Percentiles rank a stretch among this genome's conserved stretches.
Conservation (phyloP, 202 grass and related monocot genomes). For the Panicum hallii region DNA sequence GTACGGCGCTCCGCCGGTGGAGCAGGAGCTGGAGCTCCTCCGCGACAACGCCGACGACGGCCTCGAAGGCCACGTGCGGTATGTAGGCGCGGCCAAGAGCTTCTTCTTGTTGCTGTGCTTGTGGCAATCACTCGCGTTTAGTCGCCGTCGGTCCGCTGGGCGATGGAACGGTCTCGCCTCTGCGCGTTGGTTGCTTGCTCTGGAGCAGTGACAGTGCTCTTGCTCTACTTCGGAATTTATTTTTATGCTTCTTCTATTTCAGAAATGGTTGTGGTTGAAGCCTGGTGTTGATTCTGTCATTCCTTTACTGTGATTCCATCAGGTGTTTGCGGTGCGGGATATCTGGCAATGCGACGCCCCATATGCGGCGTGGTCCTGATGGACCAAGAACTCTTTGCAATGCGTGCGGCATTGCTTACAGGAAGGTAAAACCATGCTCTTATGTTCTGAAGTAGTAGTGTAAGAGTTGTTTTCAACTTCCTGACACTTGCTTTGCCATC, state of each 20-base stretch:
- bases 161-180: slow-evolving; percentile 14
- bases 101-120: not conserved
- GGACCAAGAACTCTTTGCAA: slow-evolving; percentile 93
- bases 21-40: slow-evolving; percentile 61
- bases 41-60: slow-evolving; percentile 54
- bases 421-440: slow-evolving; percentile 63
- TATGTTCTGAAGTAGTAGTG: not conserved
- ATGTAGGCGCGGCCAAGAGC: slow-evolving; percentile 30
- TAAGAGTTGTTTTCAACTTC: slow-evolving; percentile 1
- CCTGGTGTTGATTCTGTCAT: not conserved
- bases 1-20: slow-evolving; percentile 25
- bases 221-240: slow-evolving; percentile 30
- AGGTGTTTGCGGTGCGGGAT: slow-evolving; percentile 82
- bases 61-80: slow-evolving; percentile 65
- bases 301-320: slow-evolving; percentile 36
- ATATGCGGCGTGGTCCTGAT: slow-evolving; percentile 92
- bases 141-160: not conserved
- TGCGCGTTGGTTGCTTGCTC: not conserved
- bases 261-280: slow-evolving; percentile 5
- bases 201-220: slow-evolving; percentile 23
- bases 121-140: slow-evolving; percentile 16
- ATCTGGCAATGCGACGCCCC: slow-evolving; percentile 70
- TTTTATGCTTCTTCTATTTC: slow-evolving; percentile 26
- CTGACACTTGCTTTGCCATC: not conserved
- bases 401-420: slow-evolving; percentile 84